Base-by-base conservation (phyloP, 1,139 yeast genomes). In the Lodderomyces orthopsilosis region DNA sequence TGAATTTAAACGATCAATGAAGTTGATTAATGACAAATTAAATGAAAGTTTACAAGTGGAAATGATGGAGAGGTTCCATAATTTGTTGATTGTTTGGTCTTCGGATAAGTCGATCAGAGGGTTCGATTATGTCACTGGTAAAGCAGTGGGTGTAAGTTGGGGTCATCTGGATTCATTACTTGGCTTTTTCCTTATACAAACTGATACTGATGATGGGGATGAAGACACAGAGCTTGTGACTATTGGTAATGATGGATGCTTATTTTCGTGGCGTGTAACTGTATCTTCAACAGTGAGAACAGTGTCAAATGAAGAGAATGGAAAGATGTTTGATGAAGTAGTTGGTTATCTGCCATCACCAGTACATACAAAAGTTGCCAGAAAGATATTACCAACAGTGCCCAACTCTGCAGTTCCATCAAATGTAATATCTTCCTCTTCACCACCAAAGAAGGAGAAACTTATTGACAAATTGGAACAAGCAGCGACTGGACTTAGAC, bases 121-220 rank as follows among this genome's bases (percentile, higher is more conserved):
- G 1, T 81, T 75, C 53, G 68, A 68, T 35, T 75, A 70, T 46
- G 45, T 53, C 0, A 65, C 66, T 4, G 85, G 84, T 0, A 70
- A 62, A 38, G 68, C 70, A 8, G 38, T 78, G 10, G 69, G 77
- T 10, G 66, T 74, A 0, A 75, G 68, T 33, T 83, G 85, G 85
- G 91, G 86, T 0, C 89, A 83, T 51, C 78, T 83, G 50, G 88
- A 81, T 38, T 62, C 74, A 1, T 68, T 81, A 6, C 55, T 76
- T 4, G 75, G 77, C 0, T 51, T 83, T 12, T 47, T 41, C 36
- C 17, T 44, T 8, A 27, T 33, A 3, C 34, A 40, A 19, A 37
- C 37, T 15, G 32, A 36, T 23, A 24, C 4, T 23, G 32, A 14
- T 6, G 7, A 4, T 9, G 32, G 7, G n/a, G 32, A 23, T 9